Percentiles rank a stretch among this genome's conserved stretches.
These are phyloP conservation scores for Chalaropsis thielavioides DNA, from an alignment of 2,329 filamentous ascomycete genomes.

Conservation along the genomic window DNA sequence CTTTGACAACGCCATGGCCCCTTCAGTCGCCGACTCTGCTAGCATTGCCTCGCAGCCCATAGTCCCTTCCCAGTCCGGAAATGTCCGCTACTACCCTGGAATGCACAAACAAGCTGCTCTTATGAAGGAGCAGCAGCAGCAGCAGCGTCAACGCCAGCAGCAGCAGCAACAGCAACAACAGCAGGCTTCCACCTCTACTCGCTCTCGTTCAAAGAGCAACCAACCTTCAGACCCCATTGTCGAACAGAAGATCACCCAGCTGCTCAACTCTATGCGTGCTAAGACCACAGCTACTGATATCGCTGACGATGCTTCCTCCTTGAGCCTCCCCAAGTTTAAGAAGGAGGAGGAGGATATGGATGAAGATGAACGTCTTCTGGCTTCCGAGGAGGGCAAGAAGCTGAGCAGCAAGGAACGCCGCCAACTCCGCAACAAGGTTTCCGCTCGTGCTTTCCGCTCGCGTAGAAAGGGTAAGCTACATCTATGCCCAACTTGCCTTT, in stretches of 20 bases:
- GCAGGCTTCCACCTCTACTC: constrained; percentile 30
- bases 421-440: constrained; percentile 97
- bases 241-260: constrained; percentile 86
- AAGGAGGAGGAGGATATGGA: constrained; percentile 99
- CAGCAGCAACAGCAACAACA: constrained; percentile 45
- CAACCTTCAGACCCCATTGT: constrained; percentile 53
- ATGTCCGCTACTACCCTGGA: constrained; percentile 71
- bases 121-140: constrained; percentile 56
- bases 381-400: constrained; percentile 98
- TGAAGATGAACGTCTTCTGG: constrained; percentile 81
- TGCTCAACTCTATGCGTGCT: constrained; percentile 82
- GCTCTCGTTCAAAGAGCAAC: constrained; percentile 35
- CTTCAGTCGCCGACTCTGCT: constrained; percentile 31
- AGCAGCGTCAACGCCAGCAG: constrained; percentile 53
- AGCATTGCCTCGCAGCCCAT: constrained; percentile 32
- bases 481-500: neutral
- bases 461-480: constrained; percentile 73
- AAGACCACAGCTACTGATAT: constrained; percentile 40
- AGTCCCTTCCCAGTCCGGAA: constrained; percentile 36
- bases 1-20: constrained; percentile 33
- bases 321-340: constrained; percentile 58
- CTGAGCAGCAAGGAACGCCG: constrained; percentile 94
- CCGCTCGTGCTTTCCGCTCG: constrained; percentile 93
- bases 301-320: constrained; percentile 24
- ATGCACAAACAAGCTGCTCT: constrained; percentile 83